Evolutionary conservation across 345 rosid genomes (phyloP), one percentile per base, ranked within the genome.

Genomic region (Eucalyptus leucophloia): DNA sequence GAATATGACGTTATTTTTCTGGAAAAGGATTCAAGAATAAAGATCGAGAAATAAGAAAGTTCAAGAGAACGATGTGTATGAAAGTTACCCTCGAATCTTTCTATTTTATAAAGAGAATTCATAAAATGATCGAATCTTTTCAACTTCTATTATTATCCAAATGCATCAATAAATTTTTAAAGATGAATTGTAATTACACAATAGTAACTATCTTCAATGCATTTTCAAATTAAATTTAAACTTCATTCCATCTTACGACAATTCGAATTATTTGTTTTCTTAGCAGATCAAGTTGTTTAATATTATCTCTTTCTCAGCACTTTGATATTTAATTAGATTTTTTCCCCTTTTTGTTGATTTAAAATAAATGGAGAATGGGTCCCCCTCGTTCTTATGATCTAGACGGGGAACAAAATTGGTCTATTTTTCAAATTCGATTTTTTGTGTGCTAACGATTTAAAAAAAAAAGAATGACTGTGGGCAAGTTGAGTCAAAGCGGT

Each of bases 141-240:
- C 26, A 21, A 21, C 11, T 53, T 21, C 0, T 21, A 11, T 53
- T 53, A 53, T 53, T 21, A 53, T 30, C 7, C 1, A 7, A 3
- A n/a, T 16, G 40, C 6, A 2, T 16, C 3, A 0, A n/a, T 16
- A 0, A 8, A n/a, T 4, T n/a, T n/a, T 40, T 11, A 11, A 40
- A 21, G 9, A 40, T 21, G 85, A 40, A 21, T 12, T 2, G 26
- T 37, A 40, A 77, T 21, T 24, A 12, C 3, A 37, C 9, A 37
- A 77, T 21, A 77, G 16, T 12, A 77, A 21, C 8, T 21, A 21
- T 53, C 2, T 40, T 14, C 7, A 21, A 7, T 3, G 3, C 85
- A 4, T 21, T 77, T 40, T 77, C 13, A 21, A 77, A 10, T 6
- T 21, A 77, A 40, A 21, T 1, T 37, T 5, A 34, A 72, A 72